Evolutionary conservation across 148 eudicot genomes (phyloP).

Genomic region (Suaeda aralocaspica): DNA sequence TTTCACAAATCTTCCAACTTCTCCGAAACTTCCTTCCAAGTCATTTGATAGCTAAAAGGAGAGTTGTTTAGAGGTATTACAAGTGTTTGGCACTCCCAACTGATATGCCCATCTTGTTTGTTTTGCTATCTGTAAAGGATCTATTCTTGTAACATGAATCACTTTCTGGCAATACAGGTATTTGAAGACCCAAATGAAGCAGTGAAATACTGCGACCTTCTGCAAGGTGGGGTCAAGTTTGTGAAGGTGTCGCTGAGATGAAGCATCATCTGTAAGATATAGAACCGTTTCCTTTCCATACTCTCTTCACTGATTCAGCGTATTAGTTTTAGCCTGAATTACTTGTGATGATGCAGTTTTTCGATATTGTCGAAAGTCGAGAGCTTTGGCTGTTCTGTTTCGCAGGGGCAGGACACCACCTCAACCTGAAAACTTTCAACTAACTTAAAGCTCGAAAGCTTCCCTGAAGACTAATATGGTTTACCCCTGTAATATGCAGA

Average conservation of each 20-base stretch:
- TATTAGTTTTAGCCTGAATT: slow-evolving; percentile 6
- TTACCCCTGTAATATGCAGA: neutral
- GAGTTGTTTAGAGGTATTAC: neutral
- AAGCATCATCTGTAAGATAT: slow-evolving; percentile 81
- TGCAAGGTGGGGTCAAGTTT: slow-evolving; percentile 93
- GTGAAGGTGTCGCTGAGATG: slow-evolving; percentile 98
- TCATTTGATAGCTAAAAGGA: neutral
- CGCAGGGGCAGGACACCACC: slow-evolving; percentile 52
- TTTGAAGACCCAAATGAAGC: slow-evolving; percentile 96
- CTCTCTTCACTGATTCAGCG: neutral
- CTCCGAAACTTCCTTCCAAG: neutral
- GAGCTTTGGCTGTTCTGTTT: slow-evolving; percentile 92
- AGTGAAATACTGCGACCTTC: slow-evolving; percentile 68
- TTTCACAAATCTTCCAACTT: neutral
- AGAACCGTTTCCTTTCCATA: neutral
- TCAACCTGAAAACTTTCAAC: slow-evolving; percentile 73
- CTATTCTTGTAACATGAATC: neutral
- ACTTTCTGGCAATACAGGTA: slow-evolving; percentile 41
- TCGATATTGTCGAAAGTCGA: slow-evolving; percentile 74
- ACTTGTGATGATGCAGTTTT: slow-evolving; percentile 51
- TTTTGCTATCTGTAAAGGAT: neutral
- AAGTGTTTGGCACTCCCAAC: no score
- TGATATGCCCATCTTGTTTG: neutral
- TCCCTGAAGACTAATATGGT: slow-evolving; percentile 87
- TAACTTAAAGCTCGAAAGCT: slow-evolving; percentile 80